Evolutionary conservation across 768 basidiomycete genomes (phyloP), one percentile per base, ranked within the genome.

Genomic region (Macrolepiota fuliginosa): DNA sequence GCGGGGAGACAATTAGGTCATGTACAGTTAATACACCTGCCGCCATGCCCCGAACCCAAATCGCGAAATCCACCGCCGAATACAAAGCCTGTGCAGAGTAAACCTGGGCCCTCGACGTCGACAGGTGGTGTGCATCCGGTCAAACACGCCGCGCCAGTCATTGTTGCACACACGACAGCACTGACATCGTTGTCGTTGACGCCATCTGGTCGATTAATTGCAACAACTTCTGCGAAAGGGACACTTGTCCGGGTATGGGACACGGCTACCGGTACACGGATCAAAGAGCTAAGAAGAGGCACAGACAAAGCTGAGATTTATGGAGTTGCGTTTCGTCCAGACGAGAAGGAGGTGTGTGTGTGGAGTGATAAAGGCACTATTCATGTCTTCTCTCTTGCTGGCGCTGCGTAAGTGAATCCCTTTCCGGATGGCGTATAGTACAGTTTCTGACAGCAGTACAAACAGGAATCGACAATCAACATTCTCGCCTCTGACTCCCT

Each of bases 351-450:
- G 66, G 76, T 96, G 0, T 92, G 91, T 68, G 94, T 92, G 10
- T 94, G 93, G 90, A 95, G 93, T 69, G 94, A 97, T 73, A 97
- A 97, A 74, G 94, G 94, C 37, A 97, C 94, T 0, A 87, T 97
- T 6, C 94, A 97, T 70, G 80, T 95, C 46, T 96, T 96, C 73
- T 86, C 90, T 46, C 79, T 96, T 24, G 79, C 88, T 19, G 87
- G 86, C 7, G 73, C 83, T 64, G 83, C 85, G 89, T 90, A 72
- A 79, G 89, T 83, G 11, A 64, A 22, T 50, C 17, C 62, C 37
- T 56, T 1, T 10, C 42, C 29, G 37, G 42, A 9, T 19, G 19
- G 17, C 19, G 42, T 59, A 24, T 51, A 57, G 25, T 32, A 54
- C 37, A 46, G 52, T 63, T 29, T 13, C 13, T 62, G 27, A 47